Evolutionary conservation across 208 protist genomes (phyloP).

Genomic region (Endotrypanum monterogeii): DNA sequence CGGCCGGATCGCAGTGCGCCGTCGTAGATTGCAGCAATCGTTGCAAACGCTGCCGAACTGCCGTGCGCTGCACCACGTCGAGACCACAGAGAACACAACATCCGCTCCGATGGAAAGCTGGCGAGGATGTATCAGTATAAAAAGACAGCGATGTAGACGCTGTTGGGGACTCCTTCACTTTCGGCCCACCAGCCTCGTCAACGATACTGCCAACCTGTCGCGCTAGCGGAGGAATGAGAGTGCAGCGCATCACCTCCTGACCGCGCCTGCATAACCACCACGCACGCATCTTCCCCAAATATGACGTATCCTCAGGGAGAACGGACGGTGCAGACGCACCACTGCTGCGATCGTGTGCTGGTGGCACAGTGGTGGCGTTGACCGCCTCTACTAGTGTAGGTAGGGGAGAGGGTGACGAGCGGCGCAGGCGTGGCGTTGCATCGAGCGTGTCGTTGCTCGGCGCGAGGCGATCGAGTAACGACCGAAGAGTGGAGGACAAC

Average conservation of each 20-base stretch:
- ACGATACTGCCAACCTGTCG: not conserved
- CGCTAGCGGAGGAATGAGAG: constrained; percentile 2
- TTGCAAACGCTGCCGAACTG: constrained; percentile 49
- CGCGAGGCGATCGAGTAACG: constrained; percentile 5
- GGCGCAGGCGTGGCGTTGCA: constrained; percentile 17
- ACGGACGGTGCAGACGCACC: not conserved
- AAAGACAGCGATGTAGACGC: not conserved
- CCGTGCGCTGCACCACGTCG: constrained; percentile 47
- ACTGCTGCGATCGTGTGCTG: not conserved
- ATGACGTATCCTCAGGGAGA: not conserved
- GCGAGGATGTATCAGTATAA: not conserved
- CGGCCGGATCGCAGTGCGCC: constrained; percentile 41
- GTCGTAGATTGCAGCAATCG: constrained; percentile 41
- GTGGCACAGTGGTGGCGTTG: not conserved
- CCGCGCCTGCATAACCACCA: constrained; percentile 18
- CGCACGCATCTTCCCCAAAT: not conserved
- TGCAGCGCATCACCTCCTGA: constrained; percentile 20
- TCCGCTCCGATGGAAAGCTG: constrained; percentile 26
- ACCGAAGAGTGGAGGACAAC: constrained; percentile 4
- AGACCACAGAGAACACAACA: constrained; percentile 69
- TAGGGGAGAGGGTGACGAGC: not conserved
- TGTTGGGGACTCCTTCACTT: not conserved
- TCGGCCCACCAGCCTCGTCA: not conserved
- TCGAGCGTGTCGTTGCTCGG: constrained; percentile 14
- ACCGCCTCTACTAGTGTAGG: not conserved